Evolutionary conservation across 371 early-diverging fungal genomes (phyloP), one percentile per base, ranked within the genome.

Genomic region (Apophysomyces variabilis): DNA sequence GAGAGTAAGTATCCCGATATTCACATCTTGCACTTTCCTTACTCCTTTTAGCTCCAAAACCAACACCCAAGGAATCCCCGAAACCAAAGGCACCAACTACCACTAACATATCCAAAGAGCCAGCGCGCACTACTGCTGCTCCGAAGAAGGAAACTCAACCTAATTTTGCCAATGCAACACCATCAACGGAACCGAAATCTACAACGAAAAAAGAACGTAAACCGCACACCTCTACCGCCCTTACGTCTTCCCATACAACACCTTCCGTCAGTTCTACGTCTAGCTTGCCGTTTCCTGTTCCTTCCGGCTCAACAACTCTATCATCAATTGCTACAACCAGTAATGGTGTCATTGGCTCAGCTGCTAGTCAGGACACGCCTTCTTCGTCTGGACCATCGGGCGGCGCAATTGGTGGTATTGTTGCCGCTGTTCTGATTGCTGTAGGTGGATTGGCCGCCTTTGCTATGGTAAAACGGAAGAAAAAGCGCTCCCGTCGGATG

Each of bases 331-430:
- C 54, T 50, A 50, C 54, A 26, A 50, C 21, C 21, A 50, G 54
- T 50, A 50, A 50, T 50, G 54, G 21, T 18, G n/a, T 50, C 9
- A 21, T 50, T 21, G 54, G 54, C 16, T 50, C 54, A 7, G 54
- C 54, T 7, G 54, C 54, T 50, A 21, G 21, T 50, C 54, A 21
- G 21, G 21, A 5, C 16, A 26, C 21, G 7, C 5, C 77, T 3
- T 5, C 64, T 0, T 62, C 64, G 1, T 58, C 61, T 16, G 83
- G 84, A 14, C 46, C 77, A 21, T 83, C 84, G 3, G 73, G 77
- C 50, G 86, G 80, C 6, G 74, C 80, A n/a, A 77, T 85, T 47
- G 85, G 77, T 46, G 85, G 83, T 36, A 78, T 83, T 64, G 70
- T 71, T 11, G 79, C 66, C 2, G 83, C 79, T n/a, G 71, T 77